Conservation (phyloP, 495 filamentous ascomycete genomes). For the Penicillium verhagenii region DNA sequence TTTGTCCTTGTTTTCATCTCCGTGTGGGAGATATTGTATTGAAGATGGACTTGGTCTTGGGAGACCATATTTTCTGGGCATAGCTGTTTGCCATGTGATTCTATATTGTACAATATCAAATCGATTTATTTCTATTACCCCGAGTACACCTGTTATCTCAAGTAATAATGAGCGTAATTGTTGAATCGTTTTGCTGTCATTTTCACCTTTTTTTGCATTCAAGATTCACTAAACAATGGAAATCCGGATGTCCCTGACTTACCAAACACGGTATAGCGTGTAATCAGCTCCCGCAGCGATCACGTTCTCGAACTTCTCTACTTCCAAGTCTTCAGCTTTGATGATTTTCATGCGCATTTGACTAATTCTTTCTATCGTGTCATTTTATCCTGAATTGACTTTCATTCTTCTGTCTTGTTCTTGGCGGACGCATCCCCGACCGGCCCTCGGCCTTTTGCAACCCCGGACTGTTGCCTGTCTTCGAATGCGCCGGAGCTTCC, state of each 20-base stretch:
- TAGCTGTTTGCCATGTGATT: constrained; percentile 8
- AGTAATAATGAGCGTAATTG: too few species aligned
- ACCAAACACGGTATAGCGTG: constrained; percentile 30
- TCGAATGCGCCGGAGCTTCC: constrained; percentile 42
- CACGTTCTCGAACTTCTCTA: constrained; percentile 30
- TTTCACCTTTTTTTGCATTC: background rate
- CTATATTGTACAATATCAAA: constrained; percentile 26
- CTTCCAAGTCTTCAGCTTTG: constrained; percentile 13
- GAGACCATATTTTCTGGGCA: background rate
- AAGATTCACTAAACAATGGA: too few species aligned
- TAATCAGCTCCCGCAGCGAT: constrained; percentile 27
- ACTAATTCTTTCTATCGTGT: constrained; percentile 6
- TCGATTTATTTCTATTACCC: background rate
- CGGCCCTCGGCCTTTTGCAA: background rate
- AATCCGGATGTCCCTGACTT: constrained; percentile 4
- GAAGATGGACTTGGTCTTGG: background rate
- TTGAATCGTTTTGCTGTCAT: background rate
- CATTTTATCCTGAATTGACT: background rate
- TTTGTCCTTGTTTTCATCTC: background rate
- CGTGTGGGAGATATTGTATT: background rate
- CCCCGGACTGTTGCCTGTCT: constrained; percentile 26
- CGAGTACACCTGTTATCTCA: too few species aligned
- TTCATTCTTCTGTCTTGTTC: background rate
- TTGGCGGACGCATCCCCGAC: background rate
- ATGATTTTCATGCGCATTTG: constrained; percentile 7